Evolutionary conservation across 345 rosid genomes (phyloP), one percentile per base, ranked within the genome.

Genomic region (Ceriops tagal): DNA sequence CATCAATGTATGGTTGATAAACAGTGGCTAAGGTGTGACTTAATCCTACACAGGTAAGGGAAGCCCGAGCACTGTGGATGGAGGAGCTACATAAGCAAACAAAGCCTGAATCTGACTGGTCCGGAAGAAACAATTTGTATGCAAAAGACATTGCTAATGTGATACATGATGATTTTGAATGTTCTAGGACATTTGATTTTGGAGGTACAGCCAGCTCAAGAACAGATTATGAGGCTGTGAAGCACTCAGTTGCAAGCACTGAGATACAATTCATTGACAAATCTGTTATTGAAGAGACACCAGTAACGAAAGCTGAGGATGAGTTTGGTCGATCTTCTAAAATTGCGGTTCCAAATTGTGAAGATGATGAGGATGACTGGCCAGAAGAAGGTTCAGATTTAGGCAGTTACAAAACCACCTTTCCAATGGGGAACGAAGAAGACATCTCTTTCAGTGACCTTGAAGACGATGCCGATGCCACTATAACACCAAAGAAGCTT

Each of bases 51-150:
- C 49, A 76, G 79, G 79, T 76, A 19, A 67, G 62, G 75, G 79
- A 76, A 71, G 75, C 79, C 22, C 71, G 75, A 61, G 64, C 72
- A 43, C 35, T 71, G 75, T 76, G 79, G 79, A 76, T 76, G 75
- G 61, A 67, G 64, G 79, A 76, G 62, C 69, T 76, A 73, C 90
- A 87, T 62, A 88, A 89, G 77, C 80, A 82, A 76, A 70, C 65
- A 2, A 66, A 76, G 51, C 68, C 75, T 28, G 71, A 70, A 55
- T 34, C 53, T 71, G 75, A 60, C 31, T 84, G 85, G 83, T 77
- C 66, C 32, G 89, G 80, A 72, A 82, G 77, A 71, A 78, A 69
- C 70, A 66, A 68, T 64, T 86, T 77, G 53, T 62, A 68, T 60
- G 28, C 9, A 6, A 77, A 66, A 64, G 78, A 80, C n/a, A 30